These are phyloP conservation scores for Globisporangium viniferum DNA, from an alignment of 352 stramenopile genomes.

Conservation along the genomic window DNA sequence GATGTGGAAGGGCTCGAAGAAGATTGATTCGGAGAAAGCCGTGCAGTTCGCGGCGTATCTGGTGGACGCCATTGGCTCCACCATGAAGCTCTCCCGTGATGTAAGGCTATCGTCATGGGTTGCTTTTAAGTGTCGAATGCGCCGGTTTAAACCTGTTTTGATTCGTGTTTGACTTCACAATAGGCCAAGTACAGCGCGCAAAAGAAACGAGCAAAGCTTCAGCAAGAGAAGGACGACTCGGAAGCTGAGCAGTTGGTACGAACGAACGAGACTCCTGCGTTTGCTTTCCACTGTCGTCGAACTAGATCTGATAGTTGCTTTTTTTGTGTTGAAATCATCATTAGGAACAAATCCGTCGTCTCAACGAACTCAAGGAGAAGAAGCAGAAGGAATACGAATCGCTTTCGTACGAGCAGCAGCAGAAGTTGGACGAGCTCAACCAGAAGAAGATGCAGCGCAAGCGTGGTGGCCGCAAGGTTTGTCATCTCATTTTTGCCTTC, in stretches of 20 bases:
- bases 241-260: constrained; percentile 31
- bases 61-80: constrained; percentile 62
- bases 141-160: background rate
- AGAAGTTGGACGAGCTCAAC: constrained; percentile 70
- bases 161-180: constrained; percentile 1
- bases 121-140: background rate
- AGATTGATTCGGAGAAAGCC: constrained; percentile 47
- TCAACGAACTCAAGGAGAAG: constrained; percentile 64
- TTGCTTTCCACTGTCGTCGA: background rate
- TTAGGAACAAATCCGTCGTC: constrained; percentile 46
- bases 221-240: constrained; percentile 40
- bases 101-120: constrained; percentile 25
- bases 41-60: constrained; percentile 46
- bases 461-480: constrained; percentile 59
- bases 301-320: background rate
- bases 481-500: background rate
- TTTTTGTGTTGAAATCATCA: background rate
- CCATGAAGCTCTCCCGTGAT: constrained; percentile 75
- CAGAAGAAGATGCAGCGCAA: constrained; percentile 72
- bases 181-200: constrained; percentile 72
- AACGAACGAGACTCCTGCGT: background rate
- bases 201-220: constrained; percentile 71
- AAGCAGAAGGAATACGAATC: constrained; percentile 77
- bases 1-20: constrained; percentile 53
- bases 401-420: constrained; percentile 80